These are phyloP conservation scores for Auriscalpium microsporum DNA, from an alignment of 768 basidiomycete genomes.

Conservation along the genomic window DNA sequence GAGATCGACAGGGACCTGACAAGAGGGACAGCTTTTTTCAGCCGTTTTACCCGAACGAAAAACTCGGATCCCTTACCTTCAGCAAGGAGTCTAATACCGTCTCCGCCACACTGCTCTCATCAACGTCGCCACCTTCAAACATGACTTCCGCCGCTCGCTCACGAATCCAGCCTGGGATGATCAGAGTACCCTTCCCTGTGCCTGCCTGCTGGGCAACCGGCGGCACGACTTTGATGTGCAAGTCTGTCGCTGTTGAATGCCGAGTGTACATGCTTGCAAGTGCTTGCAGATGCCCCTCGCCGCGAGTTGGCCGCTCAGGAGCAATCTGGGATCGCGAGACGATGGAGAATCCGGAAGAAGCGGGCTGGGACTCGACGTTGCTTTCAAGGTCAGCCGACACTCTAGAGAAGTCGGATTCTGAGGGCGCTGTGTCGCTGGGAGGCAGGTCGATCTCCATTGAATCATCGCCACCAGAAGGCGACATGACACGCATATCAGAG, in stretches of 20 bases:
- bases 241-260: slow-evolving; percentile 69
- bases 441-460: slow-evolving; percentile 37
- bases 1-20: slow-evolving; percentile 82
- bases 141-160: slow-evolving; percentile 87
- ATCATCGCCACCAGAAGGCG: slow-evolving; percentile 20
- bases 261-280: slow-evolving; percentile 64
- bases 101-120: slow-evolving; percentile 79
- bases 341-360: slow-evolving; percentile 51
- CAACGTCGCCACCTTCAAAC: slow-evolving; percentile 84
- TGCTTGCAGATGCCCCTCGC: slow-evolving; percentile 52
- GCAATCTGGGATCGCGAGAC: slow-evolving; percentile 35
- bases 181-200: slow-evolving; percentile 67
- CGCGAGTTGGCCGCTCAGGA: slow-evolving; percentile 20
- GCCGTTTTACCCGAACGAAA: no score
- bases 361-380: slow-evolving; percentile 36
- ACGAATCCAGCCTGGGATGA: slow-evolving; percentile 92
- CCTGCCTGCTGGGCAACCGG: slow-evolving; percentile 59
- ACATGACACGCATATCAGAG: slow-evolving; percentile 12
- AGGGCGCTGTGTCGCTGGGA: slow-evolving; percentile 49
- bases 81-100: slow-evolving; percentile 70
- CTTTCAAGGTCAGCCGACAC: slow-evolving; percentile 38
- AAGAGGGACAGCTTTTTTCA: background rate
- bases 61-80: slow-evolving; percentile 41
- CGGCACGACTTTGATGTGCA: slow-evolving; percentile 61
- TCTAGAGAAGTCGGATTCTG: slow-evolving; percentile 61